Evolutionary conservation across 2,329 filamentous ascomycete genomes (phyloP), one percentile per base, ranked within the genome.

Genomic region (Neofusicoccum laricinum): DNA sequence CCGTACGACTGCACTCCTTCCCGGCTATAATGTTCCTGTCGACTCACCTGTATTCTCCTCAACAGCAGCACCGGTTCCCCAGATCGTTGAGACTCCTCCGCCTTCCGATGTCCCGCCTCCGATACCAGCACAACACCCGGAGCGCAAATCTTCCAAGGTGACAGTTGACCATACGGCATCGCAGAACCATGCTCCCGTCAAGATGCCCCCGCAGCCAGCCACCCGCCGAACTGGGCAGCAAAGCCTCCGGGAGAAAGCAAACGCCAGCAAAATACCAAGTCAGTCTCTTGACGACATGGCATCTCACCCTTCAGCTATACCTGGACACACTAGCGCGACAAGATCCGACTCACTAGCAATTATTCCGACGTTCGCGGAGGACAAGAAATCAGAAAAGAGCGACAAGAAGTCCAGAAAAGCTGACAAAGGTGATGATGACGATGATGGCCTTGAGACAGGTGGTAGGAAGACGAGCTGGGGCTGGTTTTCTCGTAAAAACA

Each of bases 401-500:
- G 80, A 77, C 64, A 75, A 77, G 17, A 84, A 86, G 58, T 93
- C 90, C 73, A 92, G 90, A 72, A 90, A 93, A 4, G 87, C 85
- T 67, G 85, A 89, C 67, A 90, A 93, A 4, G 87, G 85, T 67
- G 85, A 89, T 67, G 90, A 93, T 4, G 87, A 85, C 67, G 85
- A 89, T 67, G 85, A 89, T n/a, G 74, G 73, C 6, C 82, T 88
- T 1, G 88, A 91, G 50, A 84, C 84, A 58, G 82, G 81, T 2
- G 77, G 82, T 25, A 86, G 89, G 66, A 96, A 95, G 74, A 93
- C 92, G 11, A 90, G 89, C 66, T 92, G 92, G 91, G 91, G 91
- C 69, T 93, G 90, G 90, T 84, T 93, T 36, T 72, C 78, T 7
- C 84, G 85, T 43, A 91, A 94, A 63, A 90, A 93, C 66, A 89